Percentiles rank a stretch among this genome's conserved stretches.
phyloP scores from a whole-genome alignment of 805 yeast species.

The Candida glaebosa region DNA sequence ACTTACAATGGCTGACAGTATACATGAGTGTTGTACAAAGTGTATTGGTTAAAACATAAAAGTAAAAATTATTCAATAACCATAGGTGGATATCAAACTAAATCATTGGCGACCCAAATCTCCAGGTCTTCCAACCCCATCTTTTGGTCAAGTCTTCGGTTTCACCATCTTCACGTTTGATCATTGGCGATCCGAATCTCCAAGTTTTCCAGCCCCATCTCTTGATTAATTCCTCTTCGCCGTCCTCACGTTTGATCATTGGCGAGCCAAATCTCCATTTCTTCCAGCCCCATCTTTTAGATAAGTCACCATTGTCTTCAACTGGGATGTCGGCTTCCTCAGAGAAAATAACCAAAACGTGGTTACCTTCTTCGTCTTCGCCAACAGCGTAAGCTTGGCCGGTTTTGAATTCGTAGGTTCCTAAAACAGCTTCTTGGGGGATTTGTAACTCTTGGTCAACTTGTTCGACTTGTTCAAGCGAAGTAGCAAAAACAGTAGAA shows the following conservation, averaged over 20 bases:
- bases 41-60: no score
- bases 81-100: no score
- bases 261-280: slow-evolving; percentile 4
- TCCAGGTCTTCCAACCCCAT: slow-evolving; percentile 4
- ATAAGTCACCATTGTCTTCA: not conserved
- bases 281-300: slow-evolving; percentile 4
- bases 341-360: not conserved
- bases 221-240: slow-evolving; percentile 2
- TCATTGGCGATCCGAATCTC: slow-evolving; percentile 4
- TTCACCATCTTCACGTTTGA: slow-evolving; percentile 3
- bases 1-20: no score
- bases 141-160: slow-evolving; percentile 3
- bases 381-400: slow-evolving; percentile 1
- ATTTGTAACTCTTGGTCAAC: not conserved
- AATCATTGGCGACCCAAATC: slow-evolving; percentile 4
- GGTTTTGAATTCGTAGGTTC: not conserved
- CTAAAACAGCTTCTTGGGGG: slow-evolving; percentile 1
- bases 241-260: slow-evolving; percentile 3
- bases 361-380: not conserved
- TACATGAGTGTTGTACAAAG: no score
- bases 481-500: not conserved
- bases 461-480: not conserved
- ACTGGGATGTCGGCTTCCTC: not conserved
- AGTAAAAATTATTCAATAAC: no score
- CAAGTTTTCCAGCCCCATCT: slow-evolving; percentile 4